Conservation (phyloP, 1,139 yeast species). For the Petasospora fabianii region DNA sequence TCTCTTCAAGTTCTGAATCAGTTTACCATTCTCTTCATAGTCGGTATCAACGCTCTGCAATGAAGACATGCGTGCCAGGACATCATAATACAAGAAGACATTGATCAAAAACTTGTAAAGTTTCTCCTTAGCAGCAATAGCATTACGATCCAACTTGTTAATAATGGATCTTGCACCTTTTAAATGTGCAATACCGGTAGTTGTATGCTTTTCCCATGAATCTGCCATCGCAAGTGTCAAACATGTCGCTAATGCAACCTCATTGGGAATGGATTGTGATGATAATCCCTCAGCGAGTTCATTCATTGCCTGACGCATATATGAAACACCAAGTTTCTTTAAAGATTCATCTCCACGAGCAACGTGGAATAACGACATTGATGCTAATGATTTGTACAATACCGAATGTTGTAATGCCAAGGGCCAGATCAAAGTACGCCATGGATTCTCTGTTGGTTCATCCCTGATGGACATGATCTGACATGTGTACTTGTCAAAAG, state of each 20-base stretch:
- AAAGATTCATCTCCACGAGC: slow-evolving; percentile 45
- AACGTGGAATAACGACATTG: slow-evolving; percentile 63
- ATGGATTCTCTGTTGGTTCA: slow-evolving; percentile 63
- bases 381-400: slow-evolving; percentile 56
- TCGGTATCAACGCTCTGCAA: slow-evolving; percentile 36
- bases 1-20: slow-evolving; percentile 14
- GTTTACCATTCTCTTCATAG: slow-evolving; percentile 22
- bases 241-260: slow-evolving; percentile 63
- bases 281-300: slow-evolving; percentile 58
- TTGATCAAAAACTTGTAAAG: slow-evolving; percentile 46
- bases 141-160: slow-evolving; percentile 31
- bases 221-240: slow-evolving; percentile 61
- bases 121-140: slow-evolving; percentile 15
- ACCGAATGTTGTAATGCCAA: slow-evolving; percentile 51
- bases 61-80: slow-evolving; percentile 60
- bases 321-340: slow-evolving; percentile 47
- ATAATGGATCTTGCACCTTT: slow-evolving; percentile 66
- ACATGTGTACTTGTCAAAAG: slow-evolving; percentile 50
- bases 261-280: slow-evolving; percentile 48
- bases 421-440: slow-evolving; percentile 59
- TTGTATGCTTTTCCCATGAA: slow-evolving; percentile 64
- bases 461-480: slow-evolving; percentile 61
- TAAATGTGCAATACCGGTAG: slow-evolving; percentile 64
- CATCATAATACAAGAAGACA: slow-evolving; percentile 65
- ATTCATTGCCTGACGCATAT: slow-evolving; percentile 57